Base-by-base conservation (phyloP, 2,329 filamentous ascomycete species). In the Cucurbitaria berberidis region DNA sequence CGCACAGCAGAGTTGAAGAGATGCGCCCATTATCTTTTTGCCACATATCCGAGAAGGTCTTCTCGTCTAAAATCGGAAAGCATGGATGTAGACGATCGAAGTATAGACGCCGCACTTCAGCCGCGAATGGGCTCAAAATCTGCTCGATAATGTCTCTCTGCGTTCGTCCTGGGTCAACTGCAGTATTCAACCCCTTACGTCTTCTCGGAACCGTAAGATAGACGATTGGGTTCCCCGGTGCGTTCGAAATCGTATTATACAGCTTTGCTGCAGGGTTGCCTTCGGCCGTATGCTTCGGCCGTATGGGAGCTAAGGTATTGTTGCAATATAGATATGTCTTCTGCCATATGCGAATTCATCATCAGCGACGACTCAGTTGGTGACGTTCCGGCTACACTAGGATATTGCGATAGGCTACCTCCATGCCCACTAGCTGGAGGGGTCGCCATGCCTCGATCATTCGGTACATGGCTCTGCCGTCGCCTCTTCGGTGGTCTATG, bases 261-360 rank as follows among this genome's bases (percentile, higher is more conserved):
- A 36, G 21, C 32, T 55, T 60, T 3, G 45, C 30, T 10, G 36
- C 32, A 7, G 38, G 2, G 8, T 34, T 18, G 26, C 22, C 36
- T 43, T 48, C 45, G 7, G 32, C 29, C 3, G 51, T 45, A 8
- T 48, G 51, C 36, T 43, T 48, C 45, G 7, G 32, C 29, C 3
- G 51, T 45, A 8, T 48, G 51, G 9, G 50, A 51, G 7, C 49
- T 59, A 34, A 66, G 18, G 27, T 66, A 63, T 29, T 62, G 54
- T 27, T 63, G 53, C 10, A 66, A 27, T 3, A 66, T 39, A 29
- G 60, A 50, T 8, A 66, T 66, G 18, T 66, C 59, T 40, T 63
- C 62, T 10, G 60, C 58, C 62, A 66, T 66, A 9, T 47, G 54
- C 1, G 60, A 57, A 26, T 62, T 62, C 60, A 66, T 62, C 59